These are phyloP conservation scores for Ilex asprella DNA, from an alignment of 257 asterid genomes.

Conservation along the genomic window DNA sequence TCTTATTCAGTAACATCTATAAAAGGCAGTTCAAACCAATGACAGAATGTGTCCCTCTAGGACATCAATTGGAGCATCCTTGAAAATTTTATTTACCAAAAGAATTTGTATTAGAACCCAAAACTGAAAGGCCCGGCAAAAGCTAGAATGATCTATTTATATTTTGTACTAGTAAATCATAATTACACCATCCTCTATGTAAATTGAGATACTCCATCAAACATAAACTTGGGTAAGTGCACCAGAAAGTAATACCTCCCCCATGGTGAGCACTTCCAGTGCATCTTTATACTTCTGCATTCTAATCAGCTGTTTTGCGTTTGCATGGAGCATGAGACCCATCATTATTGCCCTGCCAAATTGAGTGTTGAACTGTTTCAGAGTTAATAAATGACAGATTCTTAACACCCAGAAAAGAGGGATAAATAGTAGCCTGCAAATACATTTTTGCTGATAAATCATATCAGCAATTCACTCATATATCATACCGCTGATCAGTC, in stretches of 20 bases:
- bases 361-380: slow-evolving; percentile 1
- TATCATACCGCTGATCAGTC: slow-evolving; percentile 74
- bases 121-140: background rate
- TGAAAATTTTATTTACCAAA: background rate
- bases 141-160: background rate
- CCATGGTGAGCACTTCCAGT: slow-evolving; percentile 86
- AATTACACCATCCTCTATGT: background rate
- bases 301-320: slow-evolving; percentile 65
- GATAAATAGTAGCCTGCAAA: background rate
- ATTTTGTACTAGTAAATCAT: background rate
- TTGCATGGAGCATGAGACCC: slow-evolving; percentile 97
- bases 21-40: too few species aligned
- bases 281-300: slow-evolving; percentile 67
- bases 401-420: background rate
- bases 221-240: background rate
- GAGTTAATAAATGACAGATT: background rate
- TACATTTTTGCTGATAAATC: background rate
- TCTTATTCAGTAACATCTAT: too few species aligned
- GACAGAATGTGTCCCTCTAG: background rate
- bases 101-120: background rate
- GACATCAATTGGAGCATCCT: background rate
- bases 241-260: slow-evolving; percentile 49
- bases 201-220: background rate
- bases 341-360: slow-evolving; percentile 80
- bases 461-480: background rate